These are phyloP conservation scores for Yarrowia divulgata DNA, from an alignment of 805 yeast species.

Conservation along the genomic window DNA sequence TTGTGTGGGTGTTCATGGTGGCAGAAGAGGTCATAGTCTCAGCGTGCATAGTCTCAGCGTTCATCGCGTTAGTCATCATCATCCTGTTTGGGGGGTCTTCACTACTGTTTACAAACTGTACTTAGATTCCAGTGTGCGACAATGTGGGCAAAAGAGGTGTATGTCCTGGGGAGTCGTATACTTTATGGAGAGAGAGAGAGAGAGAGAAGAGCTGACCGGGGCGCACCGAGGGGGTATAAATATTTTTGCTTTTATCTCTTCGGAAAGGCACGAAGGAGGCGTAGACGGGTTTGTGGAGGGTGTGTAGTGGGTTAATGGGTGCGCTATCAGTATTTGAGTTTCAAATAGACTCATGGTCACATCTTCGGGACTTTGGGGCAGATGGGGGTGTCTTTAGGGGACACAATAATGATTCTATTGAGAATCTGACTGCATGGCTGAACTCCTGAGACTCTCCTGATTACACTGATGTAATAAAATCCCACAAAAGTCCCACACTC, in stretches of 20 bases:
- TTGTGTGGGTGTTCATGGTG: neutral
- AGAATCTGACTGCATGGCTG: neutral
- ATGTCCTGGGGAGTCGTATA: conserved; percentile 27
- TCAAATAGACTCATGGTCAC: neutral
- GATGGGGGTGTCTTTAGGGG: neutral
- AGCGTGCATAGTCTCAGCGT: conserved; percentile 1
- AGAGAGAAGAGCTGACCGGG: neutral
- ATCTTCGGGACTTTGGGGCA: neutral
- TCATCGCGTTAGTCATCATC: conserved; percentile 27
- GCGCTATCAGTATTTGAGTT: conserved; percentile 19
- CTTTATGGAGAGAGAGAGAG: neutral
- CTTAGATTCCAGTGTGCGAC: conserved; percentile 36
- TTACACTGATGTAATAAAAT: neutral
- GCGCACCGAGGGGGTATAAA: conserved; percentile 27
- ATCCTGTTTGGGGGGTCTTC: conserved; percentile 7
- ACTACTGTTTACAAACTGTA: conserved; percentile 36
- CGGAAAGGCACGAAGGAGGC: conserved; percentile 34
- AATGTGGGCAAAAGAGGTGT: conserved; percentile 30
- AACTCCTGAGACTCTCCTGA: neutral
- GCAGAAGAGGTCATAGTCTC: neutral
- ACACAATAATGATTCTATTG: neutral
- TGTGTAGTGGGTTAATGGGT: conserved; percentile 7
- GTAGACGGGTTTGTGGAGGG: conserved; percentile 5
- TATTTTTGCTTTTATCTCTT: conserved; percentile 28
- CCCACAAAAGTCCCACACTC: neutral